phyloP scores from a whole-genome alignment of 2,329 filamentous ascomycete genomes.

The Exophiala bonariae region DNA sequence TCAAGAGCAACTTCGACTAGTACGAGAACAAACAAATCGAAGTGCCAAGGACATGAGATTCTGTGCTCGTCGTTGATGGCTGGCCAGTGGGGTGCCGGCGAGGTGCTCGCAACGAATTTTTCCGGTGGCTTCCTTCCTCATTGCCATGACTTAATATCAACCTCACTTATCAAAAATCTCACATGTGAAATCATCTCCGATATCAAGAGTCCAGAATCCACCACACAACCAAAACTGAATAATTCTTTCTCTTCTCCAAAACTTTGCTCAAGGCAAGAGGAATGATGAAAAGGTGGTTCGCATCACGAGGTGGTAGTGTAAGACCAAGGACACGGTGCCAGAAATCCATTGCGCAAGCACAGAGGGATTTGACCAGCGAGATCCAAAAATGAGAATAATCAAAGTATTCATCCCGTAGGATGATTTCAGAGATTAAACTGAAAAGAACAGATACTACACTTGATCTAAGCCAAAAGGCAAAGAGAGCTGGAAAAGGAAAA shows the following conservation, averaged over 20 bases:
- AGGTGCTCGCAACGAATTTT: no score
- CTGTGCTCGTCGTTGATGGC: no score
- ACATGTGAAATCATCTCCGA: no score
- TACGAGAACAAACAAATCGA: no score
- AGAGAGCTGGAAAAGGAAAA: constrained; percentile 41
- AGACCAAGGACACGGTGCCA: constrained; percentile 72
- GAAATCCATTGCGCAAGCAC: constrained; percentile 67
- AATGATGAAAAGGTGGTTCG: constrained; percentile 66
- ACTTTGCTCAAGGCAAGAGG: constrained; percentile 50
- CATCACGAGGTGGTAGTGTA: constrained; percentile 73
- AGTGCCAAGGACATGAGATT: no score
- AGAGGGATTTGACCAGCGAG: constrained; percentile 55
- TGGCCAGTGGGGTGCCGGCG: no score
- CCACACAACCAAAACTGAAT: no score
- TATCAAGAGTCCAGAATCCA: no score
- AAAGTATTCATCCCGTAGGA: constrained; percentile 67
- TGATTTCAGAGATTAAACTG: constrained; percentile 94
- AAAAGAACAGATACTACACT: constrained; percentile 97
- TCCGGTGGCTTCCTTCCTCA: no score
- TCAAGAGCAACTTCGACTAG: no score
- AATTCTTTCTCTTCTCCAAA: constrained; percentile 55
- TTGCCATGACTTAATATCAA: no score
- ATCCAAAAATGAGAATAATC: constrained; percentile 82
- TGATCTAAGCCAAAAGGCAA: constrained; percentile 69
- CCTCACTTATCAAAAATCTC: no score